Evolutionary conservation across 139 green algal species (phyloP), one percentile per base, ranked within the genome.

Genomic region (Chlorella sp.): DNA sequence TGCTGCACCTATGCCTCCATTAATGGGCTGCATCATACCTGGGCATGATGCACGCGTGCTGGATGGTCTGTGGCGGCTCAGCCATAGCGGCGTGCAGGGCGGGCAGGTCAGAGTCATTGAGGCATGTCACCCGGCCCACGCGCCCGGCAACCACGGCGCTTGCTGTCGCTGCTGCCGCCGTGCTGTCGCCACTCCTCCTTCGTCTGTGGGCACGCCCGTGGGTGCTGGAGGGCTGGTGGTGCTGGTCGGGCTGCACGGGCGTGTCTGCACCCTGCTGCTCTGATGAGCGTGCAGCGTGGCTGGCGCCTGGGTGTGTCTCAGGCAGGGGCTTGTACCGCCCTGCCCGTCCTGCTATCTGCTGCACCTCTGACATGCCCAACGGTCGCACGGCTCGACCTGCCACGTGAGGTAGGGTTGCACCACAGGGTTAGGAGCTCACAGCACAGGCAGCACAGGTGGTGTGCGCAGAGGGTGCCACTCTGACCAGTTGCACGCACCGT

Each of bases 401-500:
- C 59, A 65, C 17, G 22, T 14, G 24, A 65, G 22, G 59, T 49
- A 49, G 64, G 10, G 20, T 70, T 70, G n/a, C 33, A 26, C 5
- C 20, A 70, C 32, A 70, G 33, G 42, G 42, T 10, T 55, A 55
- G 10, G 42, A 55, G 17, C 42, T 24, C 22, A 30, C 35, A 71
- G 35, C 35, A 60, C 23, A 5, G n/a, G 34, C 10, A 10, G 5
- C 5, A 34, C 23, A 23, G 34, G 3, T 32, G 22, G 24, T 71
- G 66, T 17, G 14, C 5, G 34, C 22, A 62, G 10, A 61, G 66
- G n/a, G n/a, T n/a, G n/a, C n/a, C 66, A 20, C 34, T 2, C 3
- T 55, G 10, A 17, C 42, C 42, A 10, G 42, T n/a, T n/a, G n/a
- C n/a, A n/a, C 68, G 29, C 72, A 34, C 90, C 90, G 64, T 94